Evolutionary conservation across 1,284 basidiomycete genomes (phyloP).

Genomic region (Sanguinoderma infundibulare): DNA sequence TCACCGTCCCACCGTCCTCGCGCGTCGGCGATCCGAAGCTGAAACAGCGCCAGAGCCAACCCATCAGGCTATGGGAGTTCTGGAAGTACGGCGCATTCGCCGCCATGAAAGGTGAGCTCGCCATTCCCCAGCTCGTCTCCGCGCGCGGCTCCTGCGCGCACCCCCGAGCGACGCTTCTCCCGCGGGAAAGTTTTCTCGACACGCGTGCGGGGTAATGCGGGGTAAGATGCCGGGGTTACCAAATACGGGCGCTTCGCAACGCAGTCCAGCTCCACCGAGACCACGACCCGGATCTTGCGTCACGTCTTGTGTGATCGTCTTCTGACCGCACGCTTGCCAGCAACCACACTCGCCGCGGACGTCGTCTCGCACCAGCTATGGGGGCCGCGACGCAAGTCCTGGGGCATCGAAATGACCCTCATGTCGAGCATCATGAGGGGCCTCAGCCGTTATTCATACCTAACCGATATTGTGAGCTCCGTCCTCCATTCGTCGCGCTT

Average conservation of each 20-base stretch:
- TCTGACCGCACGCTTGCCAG: constrained; percentile 43
- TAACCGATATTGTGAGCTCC: constrained; percentile 80
- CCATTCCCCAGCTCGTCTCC: neutral
- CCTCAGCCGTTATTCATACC: constrained; percentile 79
- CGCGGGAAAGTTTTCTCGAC: neutral
- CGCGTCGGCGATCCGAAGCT: constrained; percentile 65
- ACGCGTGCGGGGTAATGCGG: constrained; percentile 15
- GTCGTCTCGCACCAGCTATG: constrained; percentile 74
- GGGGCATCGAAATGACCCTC: constrained; percentile 90
- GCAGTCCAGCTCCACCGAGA: neutral
- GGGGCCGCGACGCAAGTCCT: constrained; percentile 84
- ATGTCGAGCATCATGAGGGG: constrained; percentile 87
- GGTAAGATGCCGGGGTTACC: constrained; percentile 8
- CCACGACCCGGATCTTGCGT: neutral
- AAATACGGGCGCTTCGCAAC: neutral
- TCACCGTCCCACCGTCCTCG: constrained; percentile 71
- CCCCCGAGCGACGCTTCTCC: neutral
- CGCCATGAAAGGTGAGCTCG: constrained; percentile 63
- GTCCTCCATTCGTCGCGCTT: neutral
- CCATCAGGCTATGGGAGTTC: constrained; percentile 65
- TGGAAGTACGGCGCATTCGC: constrained; percentile 72
- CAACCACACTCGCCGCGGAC: constrained; percentile 69
- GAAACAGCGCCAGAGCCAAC: constrained; percentile 54
- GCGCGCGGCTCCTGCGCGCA: neutral
- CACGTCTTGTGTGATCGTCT: no score